These are phyloP conservation scores for Neonectria hederae DNA, from an alignment of 2,329 filamentous ascomycete genomes.

Conservation along the genomic window DNA sequence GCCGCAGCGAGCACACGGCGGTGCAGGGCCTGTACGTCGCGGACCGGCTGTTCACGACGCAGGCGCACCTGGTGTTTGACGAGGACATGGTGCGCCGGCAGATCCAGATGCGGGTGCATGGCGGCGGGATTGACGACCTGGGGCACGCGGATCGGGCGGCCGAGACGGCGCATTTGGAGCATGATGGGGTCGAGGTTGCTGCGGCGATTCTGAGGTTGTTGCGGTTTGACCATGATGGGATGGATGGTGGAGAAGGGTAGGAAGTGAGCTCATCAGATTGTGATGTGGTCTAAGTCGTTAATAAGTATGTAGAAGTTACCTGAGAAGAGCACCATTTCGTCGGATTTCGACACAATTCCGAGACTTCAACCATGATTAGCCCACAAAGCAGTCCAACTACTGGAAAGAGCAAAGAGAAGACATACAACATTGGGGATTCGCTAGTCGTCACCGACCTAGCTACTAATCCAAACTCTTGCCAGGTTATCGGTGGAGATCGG, in stretches of 20 bases:
- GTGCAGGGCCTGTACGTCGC: conserved; percentile 79
- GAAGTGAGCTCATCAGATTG: background rate
- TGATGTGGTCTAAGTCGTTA: too few relatives aligned
- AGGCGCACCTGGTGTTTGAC: conserved; percentile 83
- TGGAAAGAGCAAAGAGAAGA: background rate
- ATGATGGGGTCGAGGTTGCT: conserved; percentile 76
- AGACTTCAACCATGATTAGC: too few relatives aligned
- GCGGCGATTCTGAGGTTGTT: conserved; percentile 72
- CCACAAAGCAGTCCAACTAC: background rate
- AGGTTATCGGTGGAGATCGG: conserved; percentile 4
- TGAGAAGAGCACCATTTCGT: background rate
- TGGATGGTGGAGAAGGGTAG: conserved; percentile 41
- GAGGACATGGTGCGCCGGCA: conserved; percentile 73
- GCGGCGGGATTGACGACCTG: conserved; percentile 69
- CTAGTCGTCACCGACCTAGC: conserved; percentile 4
- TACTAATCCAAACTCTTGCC: conserved; percentile 4
- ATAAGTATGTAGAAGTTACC: background rate
- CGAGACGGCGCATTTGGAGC: conserved; percentile 66
- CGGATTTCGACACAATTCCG: background rate
- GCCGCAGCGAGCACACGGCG: conserved; percentile 69
- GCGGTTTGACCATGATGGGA: conserved; percentile 57
- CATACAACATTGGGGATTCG: conserved; percentile 3
- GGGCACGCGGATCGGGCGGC: conserved; percentile 70
- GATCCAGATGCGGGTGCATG: conserved; percentile 66
- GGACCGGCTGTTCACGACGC: conserved; percentile 73